Percentiles rank a stretch among this genome's conserved stretches.
phyloP scores from a whole-genome alignment of 2,329 filamentous ascomycete genomes.

The Penicillium sp. region DNA sequence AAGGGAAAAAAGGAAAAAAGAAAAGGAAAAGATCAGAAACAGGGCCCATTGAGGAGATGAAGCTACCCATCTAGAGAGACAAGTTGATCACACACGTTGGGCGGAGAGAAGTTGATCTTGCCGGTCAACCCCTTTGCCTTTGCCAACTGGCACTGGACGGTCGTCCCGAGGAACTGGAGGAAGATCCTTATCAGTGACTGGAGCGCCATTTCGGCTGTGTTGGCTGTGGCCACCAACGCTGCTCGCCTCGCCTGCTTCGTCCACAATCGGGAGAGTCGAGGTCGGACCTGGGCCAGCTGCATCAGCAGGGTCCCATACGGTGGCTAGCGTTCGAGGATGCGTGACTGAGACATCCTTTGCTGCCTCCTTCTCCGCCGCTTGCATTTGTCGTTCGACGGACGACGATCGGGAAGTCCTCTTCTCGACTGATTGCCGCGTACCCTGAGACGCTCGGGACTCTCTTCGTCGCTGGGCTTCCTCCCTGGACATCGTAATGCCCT shows the following conservation, averaged over 20 bases:
- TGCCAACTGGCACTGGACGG: constrained; percentile 19
- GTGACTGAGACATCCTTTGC: constrained; percentile 65
- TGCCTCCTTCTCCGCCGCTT: constrained; percentile 64
- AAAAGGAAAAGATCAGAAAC: constrained; percentile 4
- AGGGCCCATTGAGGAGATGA: neutral
- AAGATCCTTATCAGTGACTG: constrained; percentile 34
- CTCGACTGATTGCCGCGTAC: constrained; percentile 33
- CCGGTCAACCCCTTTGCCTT: constrained; percentile 30
- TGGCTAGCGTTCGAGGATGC: constrained; percentile 65
- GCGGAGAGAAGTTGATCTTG: constrained; percentile 5
- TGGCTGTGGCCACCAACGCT: constrained; percentile 67
- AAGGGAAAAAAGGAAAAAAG: constrained; percentile 2
- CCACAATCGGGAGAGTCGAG: constrained; percentile 77
- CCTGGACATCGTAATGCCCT: constrained; percentile 83
- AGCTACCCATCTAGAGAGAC: neutral
- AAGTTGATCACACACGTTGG: neutral
- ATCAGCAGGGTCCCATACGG: constrained; percentile 62
- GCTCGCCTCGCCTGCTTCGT: constrained; percentile 80
- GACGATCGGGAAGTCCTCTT: constrained; percentile 31
- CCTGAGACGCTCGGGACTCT: constrained; percentile 30
- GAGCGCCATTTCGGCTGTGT: constrained; percentile 46
- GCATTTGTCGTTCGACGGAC: constrained; percentile 59
- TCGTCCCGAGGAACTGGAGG: constrained; percentile 30
- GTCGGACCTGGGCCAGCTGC: constrained; percentile 56
- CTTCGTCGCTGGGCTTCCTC: constrained; percentile 72